Conservation (phyloP, 192 early-diverging fungal species). For the Fimicolochytrium jonesii region DNA sequence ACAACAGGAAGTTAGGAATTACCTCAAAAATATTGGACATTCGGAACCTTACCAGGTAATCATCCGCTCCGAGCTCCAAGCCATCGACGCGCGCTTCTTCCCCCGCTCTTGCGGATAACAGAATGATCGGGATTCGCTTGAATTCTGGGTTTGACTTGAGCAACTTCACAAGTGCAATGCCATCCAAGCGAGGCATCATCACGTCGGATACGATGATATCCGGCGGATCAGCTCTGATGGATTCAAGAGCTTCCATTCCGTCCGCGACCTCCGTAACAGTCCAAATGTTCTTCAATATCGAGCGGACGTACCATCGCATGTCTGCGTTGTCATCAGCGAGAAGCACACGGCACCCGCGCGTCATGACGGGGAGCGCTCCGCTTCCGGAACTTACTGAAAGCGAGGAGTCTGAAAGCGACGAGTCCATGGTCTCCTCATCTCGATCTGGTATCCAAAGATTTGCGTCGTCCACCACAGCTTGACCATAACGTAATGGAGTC, state of each 20-base stretch:
- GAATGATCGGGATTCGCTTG: not conserved
- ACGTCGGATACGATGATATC: conserved; percentile 24
- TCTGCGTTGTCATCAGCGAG: conserved; percentile 44
- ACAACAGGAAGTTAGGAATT: not conserved
- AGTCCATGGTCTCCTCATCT: not conserved
- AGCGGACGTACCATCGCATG: conserved; percentile 31
- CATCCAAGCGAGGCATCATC: conserved; percentile 5
- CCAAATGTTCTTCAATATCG: conserved; percentile 12
- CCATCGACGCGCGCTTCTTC: conserved; percentile 11
- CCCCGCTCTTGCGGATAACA: conserved; percentile 5
- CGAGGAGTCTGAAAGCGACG: not conserved
- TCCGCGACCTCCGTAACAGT: conserved; percentile 25
- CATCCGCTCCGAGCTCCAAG: conserved; percentile 4
- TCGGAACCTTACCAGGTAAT: conserved; percentile 16
- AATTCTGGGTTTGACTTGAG: not conserved
- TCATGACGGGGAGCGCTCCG: conserved; percentile 7
- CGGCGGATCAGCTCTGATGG: not conserved
- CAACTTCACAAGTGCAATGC: not conserved
- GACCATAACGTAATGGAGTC: conserved; percentile 20
- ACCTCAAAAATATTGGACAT: not conserved
- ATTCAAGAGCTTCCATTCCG: conserved; percentile 25
- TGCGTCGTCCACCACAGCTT: conserved; percentile 23
- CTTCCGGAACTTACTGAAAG: not conserved
- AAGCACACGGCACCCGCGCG: conserved; percentile 21
- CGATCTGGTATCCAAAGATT: conserved; percentile 7